Evolutionary conservation across 2,329 filamentous ascomycete genomes (phyloP).

Genomic region (Stachybotrys elegans): DNA sequence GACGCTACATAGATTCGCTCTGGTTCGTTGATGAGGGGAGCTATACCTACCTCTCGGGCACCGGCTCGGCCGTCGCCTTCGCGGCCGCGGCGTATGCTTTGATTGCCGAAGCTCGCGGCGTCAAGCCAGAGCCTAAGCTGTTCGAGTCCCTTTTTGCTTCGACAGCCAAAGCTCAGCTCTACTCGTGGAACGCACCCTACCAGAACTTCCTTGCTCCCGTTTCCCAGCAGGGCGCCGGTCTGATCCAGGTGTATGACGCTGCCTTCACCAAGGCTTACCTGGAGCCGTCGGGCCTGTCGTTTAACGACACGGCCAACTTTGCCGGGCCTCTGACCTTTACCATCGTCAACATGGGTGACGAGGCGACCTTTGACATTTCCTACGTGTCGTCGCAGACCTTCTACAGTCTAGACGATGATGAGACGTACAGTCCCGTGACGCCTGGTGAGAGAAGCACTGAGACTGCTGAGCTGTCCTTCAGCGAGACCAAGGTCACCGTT

Average conservation of each 20-base stretch:
- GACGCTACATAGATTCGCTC: background rate
- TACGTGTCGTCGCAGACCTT: background rate
- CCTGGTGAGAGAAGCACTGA: too few relatives aligned
- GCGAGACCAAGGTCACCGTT: background rate
- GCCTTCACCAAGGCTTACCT: background rate
- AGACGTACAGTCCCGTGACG: background rate
- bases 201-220: slow-evolving; percentile 6
- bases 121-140: background rate
- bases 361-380: background rate
- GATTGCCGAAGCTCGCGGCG: background rate
- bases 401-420: background rate
- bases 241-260: background rate
- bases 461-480: background rate
- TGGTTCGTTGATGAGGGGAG: background rate
- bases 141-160: background rate
- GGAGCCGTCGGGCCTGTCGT: background rate
- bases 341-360: background rate
- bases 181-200: slow-evolving; percentile 8
- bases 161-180: background rate
- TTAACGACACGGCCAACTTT: slow-evolving; percentile 1
- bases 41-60: background rate
- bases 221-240: background rate
- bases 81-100: background rate
- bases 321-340: background rate
- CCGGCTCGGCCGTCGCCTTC: background rate